phyloP scores from a whole-genome alignment of 371 early-diverging fungal species.

The Rhizomucor pusillus region DNA sequence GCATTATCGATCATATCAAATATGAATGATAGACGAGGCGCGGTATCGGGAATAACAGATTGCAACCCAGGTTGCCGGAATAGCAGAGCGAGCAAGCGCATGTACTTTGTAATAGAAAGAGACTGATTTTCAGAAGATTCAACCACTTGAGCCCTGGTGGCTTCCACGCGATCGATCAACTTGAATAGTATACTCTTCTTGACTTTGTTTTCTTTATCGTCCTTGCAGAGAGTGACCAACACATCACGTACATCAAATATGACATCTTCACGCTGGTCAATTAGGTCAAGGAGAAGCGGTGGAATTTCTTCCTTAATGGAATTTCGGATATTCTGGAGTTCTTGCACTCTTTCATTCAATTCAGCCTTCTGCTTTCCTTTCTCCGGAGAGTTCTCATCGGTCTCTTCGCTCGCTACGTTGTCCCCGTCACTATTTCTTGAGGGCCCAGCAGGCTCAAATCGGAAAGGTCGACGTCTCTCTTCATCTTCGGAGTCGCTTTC shows the following conservation, averaged over 20 bases:
- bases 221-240: slow-evolving; percentile 49
- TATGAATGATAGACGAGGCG: slow-evolving; percentile 41
- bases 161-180: slow-evolving; percentile 23
- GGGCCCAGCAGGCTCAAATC: background rate
- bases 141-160: slow-evolving; percentile 25
- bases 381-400: slow-evolving; percentile 13
- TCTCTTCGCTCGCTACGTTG: slow-evolving; percentile 1
- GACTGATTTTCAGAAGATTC: slow-evolving; percentile 13
- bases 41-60: slow-evolving; percentile 35
- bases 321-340: slow-evolving; percentile 51
- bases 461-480: slow-evolving; percentile 16
- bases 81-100: slow-evolving; percentile 67
- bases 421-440: background rate
- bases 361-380: slow-evolving; percentile 42
- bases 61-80: slow-evolving; percentile 58
- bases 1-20: slow-evolving; percentile 41
- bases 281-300: slow-evolving; percentile 51
- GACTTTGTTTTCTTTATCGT: slow-evolving; percentile 42
- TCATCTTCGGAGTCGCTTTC: slow-evolving; percentile 12
- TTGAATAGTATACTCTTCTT: slow-evolving; percentile 41
- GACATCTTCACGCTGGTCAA: slow-evolving; percentile 64
- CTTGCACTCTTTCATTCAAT: slow-evolving; percentile 22
- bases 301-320: slow-evolving; percentile 51
- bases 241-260: slow-evolving; percentile 74
- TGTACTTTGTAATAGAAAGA: slow-evolving; percentile 37